Conservation (phyloP, 345 rosid species). For the Citrus australasica region DNA sequence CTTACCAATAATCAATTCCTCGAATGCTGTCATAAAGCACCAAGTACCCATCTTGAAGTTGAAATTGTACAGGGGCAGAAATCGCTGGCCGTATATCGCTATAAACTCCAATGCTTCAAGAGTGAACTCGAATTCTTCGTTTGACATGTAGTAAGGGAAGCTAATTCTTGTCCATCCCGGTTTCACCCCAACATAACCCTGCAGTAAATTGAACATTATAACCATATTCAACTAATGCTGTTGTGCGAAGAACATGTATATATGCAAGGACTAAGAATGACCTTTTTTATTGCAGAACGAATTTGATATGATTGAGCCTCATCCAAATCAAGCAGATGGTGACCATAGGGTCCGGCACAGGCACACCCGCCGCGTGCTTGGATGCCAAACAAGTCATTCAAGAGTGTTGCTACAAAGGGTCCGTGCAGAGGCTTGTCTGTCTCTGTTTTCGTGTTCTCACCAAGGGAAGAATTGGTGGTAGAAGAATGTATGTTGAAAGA, state of each 20-base stretch:
- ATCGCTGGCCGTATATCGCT: conserved; percentile 48
- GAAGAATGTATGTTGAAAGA: conserved; percentile 47
- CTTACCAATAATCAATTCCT: conserved; percentile 10
- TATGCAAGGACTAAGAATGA: background rate
- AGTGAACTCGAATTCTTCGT: conserved; percentile 47
- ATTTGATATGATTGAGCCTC: conserved; percentile 25
- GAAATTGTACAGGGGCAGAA: conserved; percentile 47
- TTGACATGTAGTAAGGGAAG: conserved; percentile 63
- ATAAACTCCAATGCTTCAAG: conserved; percentile 46
- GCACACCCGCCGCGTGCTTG: conserved; percentile 30
- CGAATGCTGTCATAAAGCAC: conserved; percentile 26
- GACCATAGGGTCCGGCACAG: conserved; percentile 74
- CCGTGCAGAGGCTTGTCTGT: conserved; percentile 59
- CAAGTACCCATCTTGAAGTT: conserved; percentile 39
- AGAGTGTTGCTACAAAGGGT: conserved; percentile 41
- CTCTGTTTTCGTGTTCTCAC: background rate
- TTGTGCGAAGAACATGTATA: background rate
- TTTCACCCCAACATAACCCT: conserved; percentile 36
- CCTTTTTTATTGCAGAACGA: conserved; percentile 43
- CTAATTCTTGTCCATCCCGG: conserved; percentile 53
- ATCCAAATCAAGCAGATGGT: conserved; percentile 33
- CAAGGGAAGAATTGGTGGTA: conserved; percentile 15
- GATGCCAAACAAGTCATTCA: conserved; percentile 62
- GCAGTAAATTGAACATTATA: conserved; percentile 10
- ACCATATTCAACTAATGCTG: background rate